A percentile compares a stretch with the other conserved stretches of the same genome.
phyloP scores from a whole-genome alignment of 306 rosid genomes.

The Cucurbita pepo region DNA sequence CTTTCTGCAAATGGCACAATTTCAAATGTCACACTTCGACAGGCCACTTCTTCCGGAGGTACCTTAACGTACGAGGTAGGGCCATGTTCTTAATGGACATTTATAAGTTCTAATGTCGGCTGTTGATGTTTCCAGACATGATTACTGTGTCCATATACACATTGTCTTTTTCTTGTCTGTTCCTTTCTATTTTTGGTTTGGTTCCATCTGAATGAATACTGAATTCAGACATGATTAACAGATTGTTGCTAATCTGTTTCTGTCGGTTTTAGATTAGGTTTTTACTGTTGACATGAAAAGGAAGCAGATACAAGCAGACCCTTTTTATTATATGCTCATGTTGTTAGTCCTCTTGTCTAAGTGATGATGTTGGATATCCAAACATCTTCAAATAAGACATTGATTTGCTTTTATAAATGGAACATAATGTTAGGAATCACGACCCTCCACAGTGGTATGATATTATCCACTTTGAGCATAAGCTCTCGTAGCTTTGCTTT shows the following conservation, averaged over 20 bases:
- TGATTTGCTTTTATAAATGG: not conserved
- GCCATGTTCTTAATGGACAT: not conserved
- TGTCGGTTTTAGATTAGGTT: not conserved
- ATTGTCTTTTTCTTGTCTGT: not conserved
- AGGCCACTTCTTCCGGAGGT: conserved; percentile 45
- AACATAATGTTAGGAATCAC: not conserved
- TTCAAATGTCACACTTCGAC: conserved; percentile 58
- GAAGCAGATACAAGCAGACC: too few species aligned
- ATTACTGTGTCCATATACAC: not conserved
- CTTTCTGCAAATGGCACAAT: conserved; percentile 59
- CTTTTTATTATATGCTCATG: too few species aligned
- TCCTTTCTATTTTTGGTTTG: not conserved
- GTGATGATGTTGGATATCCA: not conserved
- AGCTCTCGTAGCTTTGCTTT: too few species aligned
- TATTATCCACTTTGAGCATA: too few species aligned
- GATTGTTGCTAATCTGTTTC: not conserved
- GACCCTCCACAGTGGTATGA: too few species aligned
- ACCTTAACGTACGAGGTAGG: conserved; percentile 52
- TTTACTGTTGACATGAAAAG: not conserved
- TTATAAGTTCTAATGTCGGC: not conserved
- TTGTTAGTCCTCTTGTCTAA: not conserved
- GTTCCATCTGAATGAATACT: not conserved
- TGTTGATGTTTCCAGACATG: not conserved
- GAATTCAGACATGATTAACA: not conserved
- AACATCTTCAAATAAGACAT: not conserved